Evolutionary conservation across 305 asterid species (phyloP), one percentile per base, ranked within the genome.

Genomic region (Fraxinus dipetala): DNA sequence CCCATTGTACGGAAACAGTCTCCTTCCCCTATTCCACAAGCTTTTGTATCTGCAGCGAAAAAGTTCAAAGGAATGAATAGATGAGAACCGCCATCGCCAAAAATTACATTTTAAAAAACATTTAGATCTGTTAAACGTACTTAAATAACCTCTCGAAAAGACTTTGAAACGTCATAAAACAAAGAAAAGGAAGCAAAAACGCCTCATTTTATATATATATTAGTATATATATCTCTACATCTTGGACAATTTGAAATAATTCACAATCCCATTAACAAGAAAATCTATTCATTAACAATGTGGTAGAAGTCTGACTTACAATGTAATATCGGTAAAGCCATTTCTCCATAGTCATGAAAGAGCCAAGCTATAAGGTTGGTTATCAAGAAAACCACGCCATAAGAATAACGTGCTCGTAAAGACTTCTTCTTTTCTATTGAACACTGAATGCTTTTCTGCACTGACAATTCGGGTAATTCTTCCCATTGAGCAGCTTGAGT

Each of bases 331-430:
- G 93, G 92, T 26, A 91, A 84, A 81, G 88, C 83, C 86, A 75
- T 90, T 75, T 91, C 90, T 7, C 98, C 97, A 81, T 95, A 95
- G 84, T 95, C 99, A 6, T 97, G 91, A 30, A 94, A 83, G 34
- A 94, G 91, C 97, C 99, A 95, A 36, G 97, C 99, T 75, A 94
- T 84, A 38, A 95, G 85, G 79, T 92, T 95, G 40, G 92, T 92
- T 7, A 92, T 79, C 81, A 92, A 78, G 83, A 94, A 93, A 13
- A 94, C 81, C 43, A 90, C 85, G 79, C 96, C 97, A 76, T 94
- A 93, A 0, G 89, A 91, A 82, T 93, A 95, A 16, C 96, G 93
- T 35, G 92, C 92, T 24, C 90, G 87, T 65, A 90, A 79, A 59
- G 97, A 89, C 78, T 89, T 91, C 90, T 87, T 93, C 91, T 87